Conservation (phyloP, 108 stramenopile species). For the Cyclotella kingstonii region DNA sequence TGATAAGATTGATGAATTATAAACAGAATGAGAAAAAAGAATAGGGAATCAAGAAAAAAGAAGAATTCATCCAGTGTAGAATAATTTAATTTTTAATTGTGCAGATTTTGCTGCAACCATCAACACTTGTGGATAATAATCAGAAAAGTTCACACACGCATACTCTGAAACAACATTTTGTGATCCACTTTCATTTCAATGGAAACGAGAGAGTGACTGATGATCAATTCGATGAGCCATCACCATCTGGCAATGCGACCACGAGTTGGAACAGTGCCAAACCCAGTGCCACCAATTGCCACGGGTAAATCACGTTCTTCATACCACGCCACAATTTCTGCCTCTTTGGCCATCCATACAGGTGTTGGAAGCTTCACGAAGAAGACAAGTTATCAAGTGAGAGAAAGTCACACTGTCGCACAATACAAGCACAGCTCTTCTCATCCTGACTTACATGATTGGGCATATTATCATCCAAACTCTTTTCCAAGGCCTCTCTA, state of each 20-base stretch:
- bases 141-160: no score
- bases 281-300: slow-evolving; percentile 67
- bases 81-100: no score
- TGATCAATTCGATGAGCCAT: no score
- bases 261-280: slow-evolving; percentile 48
- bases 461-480: slow-evolving; percentile 80
- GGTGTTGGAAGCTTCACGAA: slow-evolving; percentile 75
- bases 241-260: slow-evolving; percentile 79
- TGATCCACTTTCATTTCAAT: no score
- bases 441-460: slow-evolving; percentile 58
- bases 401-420: not conserved
- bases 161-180: no score
- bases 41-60: no score
- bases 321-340: slow-evolving; percentile 72
- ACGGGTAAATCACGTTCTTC: slow-evolving; percentile 80
- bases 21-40: no score
- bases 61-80: no score
- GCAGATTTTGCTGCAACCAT: no score
- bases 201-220: no score
- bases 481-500: slow-evolving; percentile 55
- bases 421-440: not conserved
- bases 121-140: no score
- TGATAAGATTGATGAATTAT: no score
- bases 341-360: slow-evolving; percentile 56
- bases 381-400: not conserved